These are phyloP conservation scores for Penicillium sp. DNA, from an alignment of 2,329 filamentous ascomycete genomes.

Conservation along the genomic window DNA sequence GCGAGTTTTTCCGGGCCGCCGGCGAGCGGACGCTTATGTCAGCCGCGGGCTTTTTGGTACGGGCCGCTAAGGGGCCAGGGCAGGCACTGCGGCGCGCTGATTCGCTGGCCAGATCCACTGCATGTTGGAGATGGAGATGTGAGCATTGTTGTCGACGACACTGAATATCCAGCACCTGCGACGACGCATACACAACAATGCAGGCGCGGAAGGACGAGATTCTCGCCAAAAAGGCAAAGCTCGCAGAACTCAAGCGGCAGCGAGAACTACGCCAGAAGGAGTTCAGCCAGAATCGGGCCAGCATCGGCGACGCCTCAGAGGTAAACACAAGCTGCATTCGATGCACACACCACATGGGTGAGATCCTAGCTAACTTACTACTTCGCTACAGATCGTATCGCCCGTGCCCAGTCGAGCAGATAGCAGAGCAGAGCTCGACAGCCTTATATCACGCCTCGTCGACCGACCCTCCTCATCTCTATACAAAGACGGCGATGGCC, in stretches of 20 bases:
- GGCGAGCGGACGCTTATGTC: constrained; percentile 34
- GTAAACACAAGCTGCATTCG: constrained; percentile 48
- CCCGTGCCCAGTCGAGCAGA: constrained; percentile 67
- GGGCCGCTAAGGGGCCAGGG: background rate
- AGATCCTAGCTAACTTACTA: background rate
- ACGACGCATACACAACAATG: constrained; percentile 23
- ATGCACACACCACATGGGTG: too few relatives aligned
- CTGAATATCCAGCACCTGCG: background rate
- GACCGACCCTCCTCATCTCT: constrained; percentile 71
- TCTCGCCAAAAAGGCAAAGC: constrained; percentile 91
- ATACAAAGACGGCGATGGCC: constrained; percentile 49
- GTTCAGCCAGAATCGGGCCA: constrained; percentile 65
- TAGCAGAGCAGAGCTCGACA: constrained; percentile 69
- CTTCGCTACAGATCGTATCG: constrained; percentile 56
- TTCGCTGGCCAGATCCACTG: constrained; percentile 3
- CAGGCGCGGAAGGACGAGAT: constrained; percentile 91
- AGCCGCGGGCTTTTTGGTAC: constrained; percentile 19
- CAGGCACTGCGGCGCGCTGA: constrained; percentile 13
- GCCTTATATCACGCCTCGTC: constrained; percentile 77
- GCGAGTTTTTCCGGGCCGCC: constrained; percentile 41
- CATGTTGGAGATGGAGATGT: background rate
- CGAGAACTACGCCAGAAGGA: constrained; percentile 78
- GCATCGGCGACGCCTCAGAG: constrained; percentile 65
- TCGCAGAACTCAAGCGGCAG: constrained; percentile 91
- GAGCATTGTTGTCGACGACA: background rate